Conservation (phyloP, 768 basidiomycete genomes). For the Boletus huronensis region DNA sequence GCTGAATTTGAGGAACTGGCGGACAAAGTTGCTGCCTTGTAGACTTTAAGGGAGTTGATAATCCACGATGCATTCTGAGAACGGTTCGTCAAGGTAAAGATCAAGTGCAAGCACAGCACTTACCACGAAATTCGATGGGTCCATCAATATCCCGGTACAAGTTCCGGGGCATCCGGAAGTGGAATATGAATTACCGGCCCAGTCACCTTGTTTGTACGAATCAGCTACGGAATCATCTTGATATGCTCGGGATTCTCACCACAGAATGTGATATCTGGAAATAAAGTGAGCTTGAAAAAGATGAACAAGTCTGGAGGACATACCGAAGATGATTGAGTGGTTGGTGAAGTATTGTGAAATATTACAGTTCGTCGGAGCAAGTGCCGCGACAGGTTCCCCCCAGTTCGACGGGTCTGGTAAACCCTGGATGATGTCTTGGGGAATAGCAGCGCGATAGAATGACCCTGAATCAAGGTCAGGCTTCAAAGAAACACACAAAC, state of each 20-base stretch:
- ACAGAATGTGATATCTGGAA: conserved; percentile 76
- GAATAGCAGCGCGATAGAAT: conserved; percentile 76
- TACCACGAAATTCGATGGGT: conserved; percentile 72
- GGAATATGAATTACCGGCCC: conserved; percentile 80
- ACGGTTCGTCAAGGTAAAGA: conserved; percentile 2
- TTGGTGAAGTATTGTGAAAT: conserved; percentile 57
- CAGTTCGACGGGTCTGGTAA: conserved; percentile 63
- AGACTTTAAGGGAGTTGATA: conserved; percentile 77
- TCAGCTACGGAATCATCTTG: conserved; percentile 2
- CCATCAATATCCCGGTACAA: conserved; percentile 56
- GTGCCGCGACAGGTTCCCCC: conserved; percentile 63
- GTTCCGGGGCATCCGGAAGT: conserved; percentile 75
- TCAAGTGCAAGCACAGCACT: conserved; percentile 21
- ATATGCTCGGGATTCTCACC: conserved; percentile 40
- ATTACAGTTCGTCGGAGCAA: conserved; percentile 54
- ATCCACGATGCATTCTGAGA: conserved; percentile 75
- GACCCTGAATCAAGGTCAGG: conserved; percentile 50
- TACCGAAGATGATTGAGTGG: conserved; percentile 75
- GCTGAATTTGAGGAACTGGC: conserved; percentile 31
- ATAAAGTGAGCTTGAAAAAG: conserved; percentile 13
- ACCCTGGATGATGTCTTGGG: conserved; percentile 58
- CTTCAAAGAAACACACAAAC: not conserved
- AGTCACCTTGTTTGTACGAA: conserved; percentile 52
- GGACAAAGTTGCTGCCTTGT: conserved; percentile 51
- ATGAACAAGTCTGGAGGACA: conserved; percentile 24